phyloP scores from a whole-genome alignment of 768 basidiomycete genomes.

The Arthromyces matolae region DNA sequence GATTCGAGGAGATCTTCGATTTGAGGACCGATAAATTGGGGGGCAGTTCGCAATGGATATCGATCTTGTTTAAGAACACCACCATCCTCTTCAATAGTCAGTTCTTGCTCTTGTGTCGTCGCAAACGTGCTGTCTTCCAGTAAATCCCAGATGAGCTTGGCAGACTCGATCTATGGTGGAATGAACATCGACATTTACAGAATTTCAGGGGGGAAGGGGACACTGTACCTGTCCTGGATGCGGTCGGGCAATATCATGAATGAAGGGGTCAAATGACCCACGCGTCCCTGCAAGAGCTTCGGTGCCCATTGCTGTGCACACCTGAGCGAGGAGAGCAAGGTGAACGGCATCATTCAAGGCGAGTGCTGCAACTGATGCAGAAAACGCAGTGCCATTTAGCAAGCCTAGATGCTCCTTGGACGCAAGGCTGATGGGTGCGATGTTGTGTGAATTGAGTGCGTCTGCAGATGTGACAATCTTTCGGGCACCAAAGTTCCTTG shows the following conservation, averaged over 20 bases:
- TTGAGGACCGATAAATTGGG: constrained; percentile 86
- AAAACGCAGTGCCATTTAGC: constrained; percentile 84
- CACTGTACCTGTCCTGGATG: constrained; percentile 77
- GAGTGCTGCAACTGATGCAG: constrained; percentile 72
- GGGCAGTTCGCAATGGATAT: constrained; percentile 68
- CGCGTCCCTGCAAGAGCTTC: constrained; percentile 77
- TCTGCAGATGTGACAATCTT: constrained; percentile 50
- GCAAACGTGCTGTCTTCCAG: constrained; percentile 70
- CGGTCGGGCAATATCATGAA: constrained; percentile 69
- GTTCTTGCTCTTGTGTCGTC: constrained; percentile 64
- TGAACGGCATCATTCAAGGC: constrained; percentile 72
- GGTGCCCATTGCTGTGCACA: constrained; percentile 78
- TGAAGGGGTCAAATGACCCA: constrained; percentile 74
- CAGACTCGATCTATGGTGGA: constrained; percentile 56
- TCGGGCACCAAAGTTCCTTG: constrained; percentile 43
- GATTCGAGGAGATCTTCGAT: constrained; percentile 74
- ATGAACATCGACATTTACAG: no score
- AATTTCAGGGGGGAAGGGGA: no score
- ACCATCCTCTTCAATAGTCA: constrained; percentile 66
- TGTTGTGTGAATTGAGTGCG: constrained; percentile 56
- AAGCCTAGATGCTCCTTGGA: constrained; percentile 81
- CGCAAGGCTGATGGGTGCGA: constrained; percentile 61
- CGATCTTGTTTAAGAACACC: constrained; percentile 80
- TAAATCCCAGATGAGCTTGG: constrained; percentile 63
- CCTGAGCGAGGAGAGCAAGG: constrained; percentile 61